Base-by-base conservation (phyloP, 2,329 filamentous ascomycete species). In the Talaromyces rugulosus region DNA sequence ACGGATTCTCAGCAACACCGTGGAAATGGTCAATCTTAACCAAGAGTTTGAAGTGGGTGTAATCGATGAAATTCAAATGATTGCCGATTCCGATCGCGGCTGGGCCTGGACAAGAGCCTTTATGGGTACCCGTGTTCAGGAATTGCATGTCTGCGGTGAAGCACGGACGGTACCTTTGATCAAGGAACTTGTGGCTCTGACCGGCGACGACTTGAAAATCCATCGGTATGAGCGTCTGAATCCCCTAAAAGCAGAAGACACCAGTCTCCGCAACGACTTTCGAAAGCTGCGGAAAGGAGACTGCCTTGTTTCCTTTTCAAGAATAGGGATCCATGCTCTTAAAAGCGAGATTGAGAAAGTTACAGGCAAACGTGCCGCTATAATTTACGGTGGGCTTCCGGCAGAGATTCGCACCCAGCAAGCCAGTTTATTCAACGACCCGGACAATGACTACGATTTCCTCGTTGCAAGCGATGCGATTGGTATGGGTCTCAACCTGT, bases 41-140 rank as follows among this genome's bases (percentile, higher is more conserved):
- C 76, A 76, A 4, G 73, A 74, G 2, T 86, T 91, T 33, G 94
- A 98, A 50, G 93, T 99, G 40, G 94, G 92, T 1, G 94, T 99
- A 67, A 94, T 99, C 65, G 95, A 99, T 72, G 95, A 99, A 78
- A 98, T 99, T 62, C 95, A 99, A 76, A 98, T 99, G 95, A 91
- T 99, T 67, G 88, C 86, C 16, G 88, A 92, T 69, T 65, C 74
- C 0, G 86, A 91, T 0, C 88, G 95, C 68, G 95, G 96, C 1
- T 96, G 90, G 88, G 93, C 92, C 2, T 99, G 95, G 95, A 96
- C 93, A 1, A 87, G 92, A 69, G 95, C 95, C 1, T 81, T 98
- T 14, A 81, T 99, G 5, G 95, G 95, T 40, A 83, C 96, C 0
- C 88, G 90, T 75, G 95, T 92, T 4, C 89, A 88, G 68, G 95